phyloP scores from a whole-genome alignment of 2,329 filamentous ascomycete species.

The Xylariaceae sp. region DNA sequence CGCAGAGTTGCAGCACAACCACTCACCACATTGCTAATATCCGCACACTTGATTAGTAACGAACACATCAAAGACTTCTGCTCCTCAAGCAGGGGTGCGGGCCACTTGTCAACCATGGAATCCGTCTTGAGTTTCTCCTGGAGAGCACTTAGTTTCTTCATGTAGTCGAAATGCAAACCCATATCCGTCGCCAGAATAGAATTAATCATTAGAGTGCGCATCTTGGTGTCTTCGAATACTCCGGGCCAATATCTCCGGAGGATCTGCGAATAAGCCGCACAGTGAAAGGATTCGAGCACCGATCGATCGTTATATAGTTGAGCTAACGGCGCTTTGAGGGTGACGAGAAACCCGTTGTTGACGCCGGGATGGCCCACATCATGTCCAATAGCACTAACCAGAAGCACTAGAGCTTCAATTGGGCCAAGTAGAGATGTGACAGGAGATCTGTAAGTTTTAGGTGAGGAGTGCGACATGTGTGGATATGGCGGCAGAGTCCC shows the following conservation, averaged over 20 bases:
- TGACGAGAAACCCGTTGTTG: conserved; percentile 93
- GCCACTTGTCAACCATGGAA: conserved; percentile 67
- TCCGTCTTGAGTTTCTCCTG: conserved; percentile 71
- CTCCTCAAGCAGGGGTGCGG: conserved; percentile 67
- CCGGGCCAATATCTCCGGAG: conserved; percentile 86
- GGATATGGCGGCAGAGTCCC: conserved; percentile 69
- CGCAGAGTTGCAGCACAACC: not conserved
- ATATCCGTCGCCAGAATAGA: conserved; percentile 98
- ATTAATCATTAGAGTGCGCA: conserved; percentile 90
- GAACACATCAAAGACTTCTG: conserved; percentile 80
- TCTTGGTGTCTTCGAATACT: conserved; percentile 69
- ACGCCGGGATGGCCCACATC: conserved; percentile 97
- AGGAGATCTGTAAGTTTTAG: conserved; percentile 48
- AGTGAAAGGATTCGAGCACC: conserved; percentile 95
- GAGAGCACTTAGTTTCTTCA: conserved; percentile 76
- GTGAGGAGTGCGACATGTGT: conserved; percentile 29
- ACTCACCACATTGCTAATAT: conserved; percentile 96
- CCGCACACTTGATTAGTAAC: conserved; percentile 92
- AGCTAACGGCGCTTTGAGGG: conserved; percentile 84
- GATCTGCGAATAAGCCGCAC: conserved; percentile 94
- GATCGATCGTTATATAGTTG: conserved; percentile 97
- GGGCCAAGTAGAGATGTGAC: conserved; percentile 74
- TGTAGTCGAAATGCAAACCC: conserved; percentile 95
- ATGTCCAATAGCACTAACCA: conserved; percentile 95
- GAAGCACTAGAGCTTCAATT: conserved; percentile 80